Evolutionary conservation across 805 yeast genomes (phyloP), one percentile per base, ranked within the genome.

Genomic region (Candida maesae): DNA sequence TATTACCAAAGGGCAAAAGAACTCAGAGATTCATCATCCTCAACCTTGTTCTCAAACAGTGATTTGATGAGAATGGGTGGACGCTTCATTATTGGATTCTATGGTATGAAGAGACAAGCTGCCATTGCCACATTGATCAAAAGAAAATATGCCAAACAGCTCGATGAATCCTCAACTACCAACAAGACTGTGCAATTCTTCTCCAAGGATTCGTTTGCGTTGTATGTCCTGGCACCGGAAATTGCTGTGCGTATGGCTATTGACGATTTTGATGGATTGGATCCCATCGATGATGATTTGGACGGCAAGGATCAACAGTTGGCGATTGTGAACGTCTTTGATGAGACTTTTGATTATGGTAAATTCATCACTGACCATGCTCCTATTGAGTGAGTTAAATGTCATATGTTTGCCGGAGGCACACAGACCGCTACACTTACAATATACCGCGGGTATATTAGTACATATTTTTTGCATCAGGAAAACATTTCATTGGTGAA

Each of bases 191-290:
- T 82, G 7, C 60, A 64, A 33, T 83, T 79, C 65, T 82, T 88
- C 86, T 76, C 84, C 2, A 50, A 66, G 1, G 67, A 69, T 17
- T 73, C 74, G 39, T 84, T 81, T 53, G 60, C 73, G 3, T 67
- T 74, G 14, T 78, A 76, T 51, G 79, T 82, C 2, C 57, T 84
- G 18, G 79, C 85, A 7, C 80, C 83, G 20, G 90, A 83, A 50
- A 56, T 83, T 6, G 67, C 79, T 4, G 60, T 76, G 6, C 60
- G 78, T 23, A 51, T 80, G 16, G 71, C 76, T 7, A 66, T 69
- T 55, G 68, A 71, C 4, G 82, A 79, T 45, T 50, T 67, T 55
- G 68, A 71, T 4, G 82, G 79, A 45, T 50, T 67, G 58, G 41
- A 50, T 2, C 42, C 66, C 27, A 51, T 59, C n/a, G 48, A 70